These are phyloP conservation scores for Leccinum uliginosum DNA, from an alignment of 768 basidiomycete genomes.

Conservation along the genomic window DNA sequence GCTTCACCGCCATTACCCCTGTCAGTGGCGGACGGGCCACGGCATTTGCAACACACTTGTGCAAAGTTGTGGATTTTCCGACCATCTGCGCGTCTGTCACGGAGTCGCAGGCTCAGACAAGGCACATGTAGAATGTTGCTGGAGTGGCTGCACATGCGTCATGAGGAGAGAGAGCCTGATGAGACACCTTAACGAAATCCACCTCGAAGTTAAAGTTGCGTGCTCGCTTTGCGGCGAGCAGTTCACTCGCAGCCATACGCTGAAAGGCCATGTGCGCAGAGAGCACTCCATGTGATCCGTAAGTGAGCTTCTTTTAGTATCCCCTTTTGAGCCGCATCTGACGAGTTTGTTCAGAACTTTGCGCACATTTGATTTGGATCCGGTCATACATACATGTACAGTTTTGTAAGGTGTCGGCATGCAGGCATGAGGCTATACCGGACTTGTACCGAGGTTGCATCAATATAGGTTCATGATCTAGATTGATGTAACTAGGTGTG, in stretches of 20 bases:
- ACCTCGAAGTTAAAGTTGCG: constrained; percentile 13
- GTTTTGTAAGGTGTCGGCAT: not conserved
- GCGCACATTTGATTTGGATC: not conserved
- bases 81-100: constrained; percentile 20
- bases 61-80: constrained; percentile 10
- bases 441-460: constrained; percentile 1
- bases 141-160: constrained; percentile 11
- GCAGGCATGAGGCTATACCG: not conserved
- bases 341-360: not conserved
- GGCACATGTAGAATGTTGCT: constrained; percentile 8
- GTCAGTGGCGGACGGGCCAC: constrained; percentile 10
- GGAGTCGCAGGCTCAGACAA: constrained; percentile 17
- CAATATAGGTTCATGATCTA: not conserved
- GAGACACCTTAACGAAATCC: constrained; percentile 25
- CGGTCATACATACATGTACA: not conserved
- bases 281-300: constrained; percentile 11
- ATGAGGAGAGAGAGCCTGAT: constrained; percentile 29
- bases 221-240: constrained; percentile 17
- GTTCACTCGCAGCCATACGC: constrained; percentile 27
- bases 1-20: constrained; percentile 7
- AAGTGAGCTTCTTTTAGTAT: not conserved
- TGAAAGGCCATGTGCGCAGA: constrained; percentile 8
- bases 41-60: constrained; percentile 3
- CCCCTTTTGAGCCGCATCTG: not conserved
- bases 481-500: not conserved